Evolutionary conservation across 257 asterid genomes (phyloP).

Genomic region (Echites panduratus): DNA sequence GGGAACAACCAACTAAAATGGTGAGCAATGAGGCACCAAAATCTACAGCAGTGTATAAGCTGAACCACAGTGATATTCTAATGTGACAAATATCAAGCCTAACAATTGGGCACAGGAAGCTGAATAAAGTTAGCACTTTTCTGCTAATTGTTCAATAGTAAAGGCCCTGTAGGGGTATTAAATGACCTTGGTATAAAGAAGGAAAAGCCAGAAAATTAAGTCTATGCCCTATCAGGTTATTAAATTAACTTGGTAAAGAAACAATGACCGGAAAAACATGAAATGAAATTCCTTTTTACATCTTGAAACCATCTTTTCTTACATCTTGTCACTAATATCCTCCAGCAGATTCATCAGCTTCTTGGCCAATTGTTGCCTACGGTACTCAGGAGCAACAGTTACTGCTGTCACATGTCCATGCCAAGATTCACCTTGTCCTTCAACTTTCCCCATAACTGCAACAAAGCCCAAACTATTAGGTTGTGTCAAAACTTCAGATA

Average conservation of each 20-base stretch:
- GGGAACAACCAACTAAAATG: not conserved
- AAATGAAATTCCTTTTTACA: not conserved
- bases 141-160: not conserved
- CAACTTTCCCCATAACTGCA: constrained; percentile 97
- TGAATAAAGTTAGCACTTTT: not conserved
- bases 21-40: not conserved
- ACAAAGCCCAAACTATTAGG: not conserved
- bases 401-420: constrained; percentile 98
- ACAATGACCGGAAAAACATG: not conserved
- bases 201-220: not conserved
- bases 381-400: constrained; percentile 85
- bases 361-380: constrained; percentile 93
- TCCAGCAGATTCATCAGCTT: constrained; percentile 88
- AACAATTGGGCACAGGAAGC: not conserved
- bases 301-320: constrained; percentile 21
- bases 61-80: not conserved
- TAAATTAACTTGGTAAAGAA: not conserved
- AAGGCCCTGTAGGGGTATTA: not conserved
- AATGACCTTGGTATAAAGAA: not conserved
- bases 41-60: not conserved
- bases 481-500: not conserved
- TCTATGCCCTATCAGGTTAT: not conserved
- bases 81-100: not conserved
- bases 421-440: constrained; percentile 99
- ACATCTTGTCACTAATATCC: constrained; percentile 90